A percentile compares a stretch with the other conserved stretches of the same genome.
Evolutionary conservation across 164 flowering plant species (phyloP).

Genomic region (Cinnamomum micranthum): DNA sequence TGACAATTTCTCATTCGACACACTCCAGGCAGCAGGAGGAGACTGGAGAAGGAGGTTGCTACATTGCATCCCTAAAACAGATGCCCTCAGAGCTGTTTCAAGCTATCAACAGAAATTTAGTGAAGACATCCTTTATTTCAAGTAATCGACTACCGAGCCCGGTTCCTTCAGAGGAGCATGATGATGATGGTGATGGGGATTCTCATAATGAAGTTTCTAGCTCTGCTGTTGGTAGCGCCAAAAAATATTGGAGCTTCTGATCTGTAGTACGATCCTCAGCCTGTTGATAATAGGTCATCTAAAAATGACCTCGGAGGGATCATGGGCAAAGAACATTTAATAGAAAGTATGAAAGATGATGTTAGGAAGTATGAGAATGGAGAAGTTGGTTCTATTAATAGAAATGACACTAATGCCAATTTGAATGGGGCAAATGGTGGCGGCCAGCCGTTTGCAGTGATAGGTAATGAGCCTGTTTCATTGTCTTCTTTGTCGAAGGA

Average conservation of each 20-base stretch:
- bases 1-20: slow-evolving; percentile 22
- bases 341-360: slow-evolving; percentile 22
- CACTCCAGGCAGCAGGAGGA: slow-evolving; percentile 17
- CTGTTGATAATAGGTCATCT: slow-evolving; percentile 22
- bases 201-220: slow-evolving; percentile 67
- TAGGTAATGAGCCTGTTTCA: slow-evolving; percentile 20
- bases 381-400: slow-evolving; percentile 12
- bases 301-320: slow-evolving; percentile 33
- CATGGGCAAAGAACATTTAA: slow-evolving; percentile 13
- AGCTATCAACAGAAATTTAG: slow-evolving; percentile 86
- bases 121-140: slow-evolving; percentile 35
- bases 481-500: slow-evolving; percentile 60
- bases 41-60: slow-evolving; percentile 21
- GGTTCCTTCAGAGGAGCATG: slow-evolving; percentile 85
- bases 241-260: slow-evolving; percentile 28
- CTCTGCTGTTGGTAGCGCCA: slow-evolving; percentile 18
- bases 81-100: slow-evolving; percentile 81
- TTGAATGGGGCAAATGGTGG: slow-evolving; percentile 16
- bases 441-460: slow-evolving; percentile 20
- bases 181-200: slow-evolving; percentile 43
- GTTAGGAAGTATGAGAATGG: slow-evolving; percentile 28
- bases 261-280: slow-evolving; percentile 23
- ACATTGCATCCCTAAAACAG: slow-evolving; percentile 58
- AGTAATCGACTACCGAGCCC: slow-evolving; percentile 78
- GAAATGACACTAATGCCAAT: slow-evolving; percentile 6